phyloP scores from a whole-genome alignment of 306 rosid species.

The Chamaecrista fasciculata region DNA sequence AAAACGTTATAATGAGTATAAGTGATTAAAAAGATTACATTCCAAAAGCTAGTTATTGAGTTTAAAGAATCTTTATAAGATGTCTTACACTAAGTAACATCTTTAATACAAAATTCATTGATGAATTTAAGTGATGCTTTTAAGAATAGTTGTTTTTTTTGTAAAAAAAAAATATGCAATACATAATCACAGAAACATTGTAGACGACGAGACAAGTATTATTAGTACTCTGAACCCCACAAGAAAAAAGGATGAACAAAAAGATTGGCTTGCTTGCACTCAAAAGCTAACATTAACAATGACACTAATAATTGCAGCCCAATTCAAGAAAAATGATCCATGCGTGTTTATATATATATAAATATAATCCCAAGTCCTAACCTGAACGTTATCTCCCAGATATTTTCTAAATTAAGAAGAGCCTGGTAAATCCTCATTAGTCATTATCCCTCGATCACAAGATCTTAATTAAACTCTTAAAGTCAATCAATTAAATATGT shows the following conservation, averaged over 20 bases:
- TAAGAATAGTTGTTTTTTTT: background rate
- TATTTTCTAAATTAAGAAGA: background rate
- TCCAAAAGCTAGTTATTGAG: too few species aligned
- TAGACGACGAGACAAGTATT: background rate
- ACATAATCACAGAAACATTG: background rate
- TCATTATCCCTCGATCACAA: background rate
- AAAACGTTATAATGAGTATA: too few species aligned
- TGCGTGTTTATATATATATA: too few species aligned
- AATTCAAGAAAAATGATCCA: too few species aligned
- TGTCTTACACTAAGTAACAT: too few species aligned
- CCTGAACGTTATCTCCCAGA: too few species aligned
- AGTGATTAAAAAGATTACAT: too few species aligned
- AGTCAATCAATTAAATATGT: background rate
- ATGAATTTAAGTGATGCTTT: too few species aligned
- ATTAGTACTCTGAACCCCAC: background rate
- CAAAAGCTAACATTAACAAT: background rate
- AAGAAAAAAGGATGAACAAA: background rate
- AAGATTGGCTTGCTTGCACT: background rate
- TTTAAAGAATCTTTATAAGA: too few species aligned
- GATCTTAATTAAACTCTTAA: background rate
- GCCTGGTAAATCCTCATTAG: too few species aligned
- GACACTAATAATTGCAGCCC: background rate
- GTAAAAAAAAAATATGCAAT: background rate
- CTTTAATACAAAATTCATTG: too few species aligned
- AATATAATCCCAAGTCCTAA: background rate